phyloP scores from a whole-genome alignment of 441 rosid genomes.

The Euphorbia schlechtendalii region DNA sequence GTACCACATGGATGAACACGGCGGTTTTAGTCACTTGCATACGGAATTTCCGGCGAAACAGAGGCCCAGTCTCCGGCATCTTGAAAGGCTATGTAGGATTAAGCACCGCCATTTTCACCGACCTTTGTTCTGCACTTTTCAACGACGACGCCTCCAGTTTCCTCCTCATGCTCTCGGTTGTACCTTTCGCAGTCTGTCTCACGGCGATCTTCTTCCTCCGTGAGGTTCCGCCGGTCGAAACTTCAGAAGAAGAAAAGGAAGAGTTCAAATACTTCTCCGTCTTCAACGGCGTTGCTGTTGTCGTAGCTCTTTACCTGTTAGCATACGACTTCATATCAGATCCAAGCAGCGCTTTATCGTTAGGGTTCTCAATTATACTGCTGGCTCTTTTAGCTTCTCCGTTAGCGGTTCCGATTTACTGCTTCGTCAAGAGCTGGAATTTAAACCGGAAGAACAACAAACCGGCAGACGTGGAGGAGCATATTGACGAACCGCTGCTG shows the following conservation, averaged over 20 bases:
- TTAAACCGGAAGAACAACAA: conserved; percentile 16
- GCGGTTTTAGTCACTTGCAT: conserved; percentile 75
- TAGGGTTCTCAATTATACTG: conserved; percentile 35
- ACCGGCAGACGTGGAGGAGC: conserved; percentile 37
- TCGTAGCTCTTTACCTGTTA: conserved; percentile 55
- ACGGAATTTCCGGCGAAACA: conserved; percentile 64
- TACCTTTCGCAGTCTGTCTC: conserved; percentile 67
- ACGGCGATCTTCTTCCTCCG: conserved; percentile 62
- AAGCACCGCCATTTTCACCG: conserved; percentile 81
- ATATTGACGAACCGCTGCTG: conserved; percentile 30
- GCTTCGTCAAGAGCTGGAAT: conserved; percentile 26
- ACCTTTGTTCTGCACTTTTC: conserved; percentile 60
- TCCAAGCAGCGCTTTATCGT: conserved; percentile 28
- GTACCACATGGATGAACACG: conserved; percentile 92
- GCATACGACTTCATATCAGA: conserved; percentile 38
- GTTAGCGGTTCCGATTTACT: conserved; percentile 40
- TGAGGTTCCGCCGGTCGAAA: conserved; percentile 43
- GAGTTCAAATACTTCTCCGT: conserved; percentile 49
- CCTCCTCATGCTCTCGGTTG: conserved; percentile 55
- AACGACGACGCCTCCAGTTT: conserved; percentile 45
- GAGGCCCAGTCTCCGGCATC: conserved; percentile 81
- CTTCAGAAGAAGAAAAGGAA: conserved; percentile 40
- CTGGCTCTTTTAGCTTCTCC: conserved; percentile 56
- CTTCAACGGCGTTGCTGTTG: conserved; percentile 57
- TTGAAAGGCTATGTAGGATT: conserved; percentile 77